Evolutionary conservation across 805 yeast genomes (phyloP).

Genomic region (Cyberlindnera subsufficiens): DNA sequence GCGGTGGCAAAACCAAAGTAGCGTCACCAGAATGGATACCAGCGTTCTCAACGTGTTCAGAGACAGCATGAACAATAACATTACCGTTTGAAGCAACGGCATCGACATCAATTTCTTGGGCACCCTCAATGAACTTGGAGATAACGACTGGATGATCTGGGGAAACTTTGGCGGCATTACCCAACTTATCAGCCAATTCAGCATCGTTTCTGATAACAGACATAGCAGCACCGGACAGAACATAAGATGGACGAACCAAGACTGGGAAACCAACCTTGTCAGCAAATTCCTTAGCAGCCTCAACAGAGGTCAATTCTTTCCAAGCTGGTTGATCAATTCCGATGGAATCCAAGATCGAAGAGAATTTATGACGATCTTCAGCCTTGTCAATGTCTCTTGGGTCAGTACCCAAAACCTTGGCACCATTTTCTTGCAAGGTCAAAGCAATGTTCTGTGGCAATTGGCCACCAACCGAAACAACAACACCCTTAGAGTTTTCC

Average conservation of each 20-base stretch:
- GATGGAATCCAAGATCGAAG: constrained; percentile 87
- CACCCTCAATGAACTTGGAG: constrained; percentile 92
- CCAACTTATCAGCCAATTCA: constrained; percentile 77
- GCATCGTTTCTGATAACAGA: constrained; percentile 75
- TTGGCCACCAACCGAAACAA: constrained; percentile 97
- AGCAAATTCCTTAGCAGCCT: constrained; percentile 83
- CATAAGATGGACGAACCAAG: constrained; percentile 95
- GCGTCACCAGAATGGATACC: constrained; percentile 99
- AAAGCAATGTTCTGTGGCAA: constrained; percentile 96
- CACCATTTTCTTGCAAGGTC: constrained; percentile 70
- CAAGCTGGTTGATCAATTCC: constrained; percentile 96
- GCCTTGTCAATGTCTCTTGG: constrained; percentile 96
- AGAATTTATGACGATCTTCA: constrained; percentile 97
- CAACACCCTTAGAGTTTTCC: constrained; percentile 84
- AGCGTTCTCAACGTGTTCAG: constrained; percentile 97
- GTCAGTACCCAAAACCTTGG: constrained; percentile 86
- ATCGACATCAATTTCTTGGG: constrained; percentile 95
- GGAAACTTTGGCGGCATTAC: constrained; percentile 86
- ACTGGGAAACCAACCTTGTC: constrained; percentile 89
- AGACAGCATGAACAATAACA: constrained; percentile 89
- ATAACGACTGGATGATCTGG: constrained; percentile 97
- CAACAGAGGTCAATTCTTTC: constrained; percentile 88
- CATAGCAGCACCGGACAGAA: constrained; percentile 98
- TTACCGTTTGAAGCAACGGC: constrained; percentile 90
- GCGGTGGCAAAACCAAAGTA: constrained; percentile 91